Percentiles rank a stretch among this genome's conserved stretches.
Conservation (phyloP, 2,329 filamentous ascomycete genomes). For the Tothia fuscella region DNA sequence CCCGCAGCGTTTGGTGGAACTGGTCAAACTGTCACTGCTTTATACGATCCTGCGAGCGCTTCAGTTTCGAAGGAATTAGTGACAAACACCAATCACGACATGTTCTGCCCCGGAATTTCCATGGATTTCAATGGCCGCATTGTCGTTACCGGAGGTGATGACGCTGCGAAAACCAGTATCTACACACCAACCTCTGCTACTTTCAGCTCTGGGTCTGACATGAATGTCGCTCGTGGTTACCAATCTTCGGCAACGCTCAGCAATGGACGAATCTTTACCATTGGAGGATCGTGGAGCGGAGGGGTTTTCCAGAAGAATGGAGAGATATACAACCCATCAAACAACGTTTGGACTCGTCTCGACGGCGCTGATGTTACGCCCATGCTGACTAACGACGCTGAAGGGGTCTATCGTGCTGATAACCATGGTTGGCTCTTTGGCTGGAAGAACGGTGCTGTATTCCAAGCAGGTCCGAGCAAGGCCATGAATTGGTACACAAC, state of each 20-base stretch:
- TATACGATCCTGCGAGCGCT: constrained; percentile 11
- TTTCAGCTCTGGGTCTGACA: constrained; percentile 18
- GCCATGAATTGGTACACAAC: constrained; percentile 47
- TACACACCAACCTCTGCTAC: constrained; percentile 29
- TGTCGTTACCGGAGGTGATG: constrained; percentile 43
- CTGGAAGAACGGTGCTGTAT: constrained; percentile 37
- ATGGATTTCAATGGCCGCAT: constrained; percentile 37
- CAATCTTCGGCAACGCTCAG: constrained; percentile 40
- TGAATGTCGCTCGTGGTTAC: constrained; percentile 40
- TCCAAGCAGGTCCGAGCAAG: constrained; percentile 44
- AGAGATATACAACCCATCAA: constrained; percentile 39
- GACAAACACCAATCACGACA: constrained; percentile 37
- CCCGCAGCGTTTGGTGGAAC: constrained; percentile 9
- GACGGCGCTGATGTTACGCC: constrained; percentile 32
- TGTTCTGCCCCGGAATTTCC: constrained; percentile 47
- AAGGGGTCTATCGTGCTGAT: constrained; percentile 35
- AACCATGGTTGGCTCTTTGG: constrained; percentile 45
- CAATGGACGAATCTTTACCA: constrained; percentile 44
- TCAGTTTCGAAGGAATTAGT: constrained; percentile 19
- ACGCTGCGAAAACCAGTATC: constrained; percentile 37
- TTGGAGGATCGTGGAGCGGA: constrained; percentile 47
- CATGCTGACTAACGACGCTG: constrained; percentile 38
- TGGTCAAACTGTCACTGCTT: background rate
- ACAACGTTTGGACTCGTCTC: constrained; percentile 37
- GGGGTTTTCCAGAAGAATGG: constrained; percentile 40